Conservation (phyloP, 805 yeast genomes). For the Barnettozyma salicaria region DNA sequence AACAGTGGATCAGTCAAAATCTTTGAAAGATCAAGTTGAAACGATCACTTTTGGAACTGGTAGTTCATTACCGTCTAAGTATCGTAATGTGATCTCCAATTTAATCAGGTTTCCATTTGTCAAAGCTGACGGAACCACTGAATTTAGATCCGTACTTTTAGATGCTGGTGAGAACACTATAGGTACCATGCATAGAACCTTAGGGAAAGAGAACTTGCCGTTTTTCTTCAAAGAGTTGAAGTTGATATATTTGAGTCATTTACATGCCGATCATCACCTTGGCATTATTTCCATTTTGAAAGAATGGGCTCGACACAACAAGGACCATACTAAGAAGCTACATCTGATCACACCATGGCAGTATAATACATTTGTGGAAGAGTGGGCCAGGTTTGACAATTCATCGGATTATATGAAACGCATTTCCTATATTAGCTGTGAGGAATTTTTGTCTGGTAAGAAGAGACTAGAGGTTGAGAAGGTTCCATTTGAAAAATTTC, state of each 20-base stretch:
- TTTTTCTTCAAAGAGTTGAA: slow-evolving; percentile 54
- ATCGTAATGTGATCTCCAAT: slow-evolving; percentile 80
- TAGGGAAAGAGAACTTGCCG: slow-evolving; percentile 39
- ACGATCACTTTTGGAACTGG: slow-evolving; percentile 86
- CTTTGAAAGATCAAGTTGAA: slow-evolving; percentile 51
- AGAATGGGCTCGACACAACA: slow-evolving; percentile 52
- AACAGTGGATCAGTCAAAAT: slow-evolving; percentile 5
- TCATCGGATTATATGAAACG: slow-evolving; percentile 32
- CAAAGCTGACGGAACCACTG: slow-evolving; percentile 15
- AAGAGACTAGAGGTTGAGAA: slow-evolving; percentile 29
- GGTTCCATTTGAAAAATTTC: slow-evolving; percentile 23
- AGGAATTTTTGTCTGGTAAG: slow-evolving; percentile 42
- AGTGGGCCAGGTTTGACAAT: slow-evolving; percentile 54
- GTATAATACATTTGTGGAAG: slow-evolving; percentile 57
- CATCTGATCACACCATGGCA: slow-evolving; percentile 73
- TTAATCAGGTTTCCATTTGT: slow-evolving; percentile 61
- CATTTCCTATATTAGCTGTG: slow-evolving; percentile 53
- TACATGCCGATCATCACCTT: slow-evolving; percentile 96
- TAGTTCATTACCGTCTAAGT: slow-evolving; percentile 78
- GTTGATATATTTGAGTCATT: slow-evolving; percentile 71
- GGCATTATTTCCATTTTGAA: slow-evolving; percentile 69
- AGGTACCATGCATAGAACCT: slow-evolving; percentile 62
- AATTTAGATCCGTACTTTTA: slow-evolving; percentile 47
- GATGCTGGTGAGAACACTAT: slow-evolving; percentile 97
- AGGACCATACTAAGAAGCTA: slow-evolving; percentile 36